Evolutionary conservation across 371 early-diverging fungal species (phyloP).

Genomic region (Cokeromyces recurvatus): DNA sequence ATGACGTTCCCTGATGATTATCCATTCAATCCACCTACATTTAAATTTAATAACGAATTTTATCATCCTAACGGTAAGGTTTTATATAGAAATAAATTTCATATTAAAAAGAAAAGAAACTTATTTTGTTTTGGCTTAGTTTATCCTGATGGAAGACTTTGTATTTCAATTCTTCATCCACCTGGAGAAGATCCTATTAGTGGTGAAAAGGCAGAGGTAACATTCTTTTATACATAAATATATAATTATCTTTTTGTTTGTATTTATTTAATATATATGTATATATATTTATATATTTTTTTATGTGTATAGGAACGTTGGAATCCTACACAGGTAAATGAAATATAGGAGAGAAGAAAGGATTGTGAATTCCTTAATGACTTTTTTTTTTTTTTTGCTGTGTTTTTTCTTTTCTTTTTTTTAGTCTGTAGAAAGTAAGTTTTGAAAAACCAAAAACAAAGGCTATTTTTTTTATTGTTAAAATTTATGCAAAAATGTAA

Average conservation of each 20-base stretch:
- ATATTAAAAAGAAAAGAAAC: no score
- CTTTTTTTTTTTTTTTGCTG: neutral
- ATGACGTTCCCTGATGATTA: constrained; percentile 55
- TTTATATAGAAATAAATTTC: no score
- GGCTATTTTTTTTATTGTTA: no score
- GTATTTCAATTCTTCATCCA: constrained; percentile 81
- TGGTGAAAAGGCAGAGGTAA: constrained; percentile 77
- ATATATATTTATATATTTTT: no score
- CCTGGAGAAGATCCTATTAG: constrained; percentile 78
- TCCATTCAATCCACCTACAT: constrained; percentile 72
- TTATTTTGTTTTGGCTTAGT: constrained; percentile 23
- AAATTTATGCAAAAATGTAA: constrained; percentile 2
- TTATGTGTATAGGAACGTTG: constrained; percentile 67
- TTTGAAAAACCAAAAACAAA: neutral
- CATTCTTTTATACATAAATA: neutral
- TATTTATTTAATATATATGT: no score
- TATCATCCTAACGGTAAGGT: constrained; percentile 69
- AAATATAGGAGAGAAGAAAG: no score
- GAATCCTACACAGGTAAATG: constrained; percentile 82
- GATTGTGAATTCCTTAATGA: no score
- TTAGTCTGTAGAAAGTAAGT: constrained; percentile 50
- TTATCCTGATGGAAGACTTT: constrained; percentile 77
- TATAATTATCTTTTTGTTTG: no score
- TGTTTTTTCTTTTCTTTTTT: neutral
- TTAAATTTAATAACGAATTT: constrained; percentile 74